These are phyloP conservation scores for Fragaria nilgerrensis DNA, from an alignment of 306 rosid genomes.

Conservation along the genomic window DNA sequence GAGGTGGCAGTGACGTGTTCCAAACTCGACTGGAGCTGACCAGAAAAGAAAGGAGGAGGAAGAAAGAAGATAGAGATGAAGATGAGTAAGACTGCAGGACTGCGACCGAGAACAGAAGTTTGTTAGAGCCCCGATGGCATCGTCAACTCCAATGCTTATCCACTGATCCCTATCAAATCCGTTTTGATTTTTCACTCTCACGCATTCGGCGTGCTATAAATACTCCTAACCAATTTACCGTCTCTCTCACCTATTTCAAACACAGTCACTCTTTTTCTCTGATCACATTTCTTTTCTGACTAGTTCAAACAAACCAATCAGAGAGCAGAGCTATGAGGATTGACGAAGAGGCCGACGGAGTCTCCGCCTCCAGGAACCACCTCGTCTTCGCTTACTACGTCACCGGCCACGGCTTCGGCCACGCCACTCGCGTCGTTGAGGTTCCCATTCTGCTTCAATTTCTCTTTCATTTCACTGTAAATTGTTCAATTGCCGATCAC, in stretches of 20 bases:
- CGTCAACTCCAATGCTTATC: not conserved
- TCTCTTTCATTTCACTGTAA: too few relatives aligned
- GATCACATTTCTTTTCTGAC: not conserved
- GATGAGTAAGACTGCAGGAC: not conserved
- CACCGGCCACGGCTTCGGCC: constrained; percentile 97
- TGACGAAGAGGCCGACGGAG: constrained; percentile 56
- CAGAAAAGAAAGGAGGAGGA: not conserved
- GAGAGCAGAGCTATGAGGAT: constrained; percentile 54
- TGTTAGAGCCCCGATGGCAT: not conserved
- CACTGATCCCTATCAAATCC: not conserved
- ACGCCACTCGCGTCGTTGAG: constrained; percentile 94
- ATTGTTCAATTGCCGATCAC: not conserved
- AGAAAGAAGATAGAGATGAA: not conserved
- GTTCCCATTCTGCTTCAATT: constrained; percentile 12
- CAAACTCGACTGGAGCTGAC: not conserved
- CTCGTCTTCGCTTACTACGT: constrained; percentile 89
- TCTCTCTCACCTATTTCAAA: too few relatives aligned
- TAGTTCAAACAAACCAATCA: not conserved
- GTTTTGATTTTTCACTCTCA: not conserved
- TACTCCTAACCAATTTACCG: not conserved
- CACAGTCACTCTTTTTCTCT: not conserved
- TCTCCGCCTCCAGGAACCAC: constrained; percentile 70
- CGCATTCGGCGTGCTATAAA: not conserved
- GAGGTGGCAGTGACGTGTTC: not conserved
- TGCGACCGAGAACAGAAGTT: not conserved